These are phyloP conservation scores for Ogataea trehaloabstinens DNA, from an alignment of 805 yeast species.

Conservation along the genomic window DNA sequence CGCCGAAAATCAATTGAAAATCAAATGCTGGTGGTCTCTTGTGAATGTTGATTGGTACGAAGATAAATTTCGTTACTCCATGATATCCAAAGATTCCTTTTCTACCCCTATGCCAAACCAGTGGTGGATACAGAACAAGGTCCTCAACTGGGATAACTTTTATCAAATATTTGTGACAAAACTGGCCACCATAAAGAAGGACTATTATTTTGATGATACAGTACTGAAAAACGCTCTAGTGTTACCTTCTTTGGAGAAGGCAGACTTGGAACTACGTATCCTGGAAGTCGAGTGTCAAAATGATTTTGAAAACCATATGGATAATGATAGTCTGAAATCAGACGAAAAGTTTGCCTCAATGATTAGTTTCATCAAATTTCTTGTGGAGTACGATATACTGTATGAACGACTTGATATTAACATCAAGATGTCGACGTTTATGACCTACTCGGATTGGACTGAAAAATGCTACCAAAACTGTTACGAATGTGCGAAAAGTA, in stretches of 20 bases:
- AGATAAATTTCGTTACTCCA: slow-evolving; percentile 22
- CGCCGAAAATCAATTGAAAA: slow-evolving; percentile 10
- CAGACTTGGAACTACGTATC: slow-evolving; percentile 26
- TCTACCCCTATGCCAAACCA: slow-evolving; percentile 25
- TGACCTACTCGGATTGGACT: slow-evolving; percentile 26
- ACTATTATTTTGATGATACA: slow-evolving; percentile 26
- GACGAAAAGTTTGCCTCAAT: slow-evolving; percentile 12
- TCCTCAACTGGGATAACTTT: slow-evolving; percentile 22
- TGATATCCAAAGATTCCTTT: slow-evolving; percentile 22
- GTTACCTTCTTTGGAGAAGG: slow-evolving; percentile 19
- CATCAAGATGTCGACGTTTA: slow-evolving; percentile 28
- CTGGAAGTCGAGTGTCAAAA: slow-evolving; percentile 20
- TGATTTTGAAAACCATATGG: slow-evolving; percentile 23
- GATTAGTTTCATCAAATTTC: slow-evolving; percentile 18
- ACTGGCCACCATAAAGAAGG: slow-evolving; percentile 26
- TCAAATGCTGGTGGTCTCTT: slow-evolving; percentile 30
- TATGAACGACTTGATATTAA: slow-evolving; percentile 30
- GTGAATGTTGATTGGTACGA: slow-evolving; percentile 35
- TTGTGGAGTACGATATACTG: slow-evolving; percentile 14
- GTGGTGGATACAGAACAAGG: slow-evolving; percentile 16
- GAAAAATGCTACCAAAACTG: slow-evolving; percentile 20
- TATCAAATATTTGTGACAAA: slow-evolving; percentile 22
- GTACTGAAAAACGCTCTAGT: slow-evolving; percentile 12
- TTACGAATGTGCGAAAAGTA: slow-evolving; percentile 18
- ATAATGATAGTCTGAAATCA: slow-evolving; percentile 10